A percentile compares a stretch with the other conserved stretches of the same genome.
phyloP scores from a whole-genome alignment of 371 early-diverging fungal genomes.

The Mucor sp. region DNA sequence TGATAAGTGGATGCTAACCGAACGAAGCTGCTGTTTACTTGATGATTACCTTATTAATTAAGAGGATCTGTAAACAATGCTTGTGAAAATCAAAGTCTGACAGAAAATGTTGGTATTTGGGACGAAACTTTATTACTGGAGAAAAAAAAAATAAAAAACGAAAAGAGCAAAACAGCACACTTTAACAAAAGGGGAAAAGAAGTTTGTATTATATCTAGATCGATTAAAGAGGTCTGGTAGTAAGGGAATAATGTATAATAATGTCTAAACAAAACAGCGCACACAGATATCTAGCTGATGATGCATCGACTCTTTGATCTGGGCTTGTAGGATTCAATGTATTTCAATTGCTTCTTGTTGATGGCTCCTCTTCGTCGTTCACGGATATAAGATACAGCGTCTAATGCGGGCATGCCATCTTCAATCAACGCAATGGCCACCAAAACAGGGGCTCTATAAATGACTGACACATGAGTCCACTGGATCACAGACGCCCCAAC shows the following conservation, averaged over 20 bases:
- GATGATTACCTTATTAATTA: neutral
- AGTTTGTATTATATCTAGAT: constrained; percentile 1
- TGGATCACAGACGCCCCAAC: neutral
- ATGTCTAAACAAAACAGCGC: neutral
- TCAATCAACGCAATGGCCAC: constrained; percentile 88
- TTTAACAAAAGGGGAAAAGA: neutral
- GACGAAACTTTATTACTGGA: neutral
- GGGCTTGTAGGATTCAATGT: constrained; percentile 74
- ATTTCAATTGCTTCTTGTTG: constrained; percentile 82
- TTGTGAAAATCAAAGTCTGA: neutral
- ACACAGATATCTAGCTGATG: constrained; percentile 22
- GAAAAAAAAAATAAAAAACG: neutral
- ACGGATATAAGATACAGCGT: constrained; percentile 81
- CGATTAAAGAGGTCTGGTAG: neutral
- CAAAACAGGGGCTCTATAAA: constrained; percentile 70
- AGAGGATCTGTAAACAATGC: neutral
- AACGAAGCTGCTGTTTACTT: neutral
- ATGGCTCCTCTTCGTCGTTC: constrained; percentile 86
- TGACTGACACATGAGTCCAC: neutral
- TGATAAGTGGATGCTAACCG: neutral
- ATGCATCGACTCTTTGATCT: constrained; percentile 50
- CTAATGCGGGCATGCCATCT: constrained; percentile 80
- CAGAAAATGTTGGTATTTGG: neutral
- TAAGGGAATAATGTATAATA: constrained; percentile 4
- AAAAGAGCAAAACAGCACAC: neutral